Evolutionary conservation across 176 grass and related monocot species (phyloP).

Genomic region (Triticum dicoccoides): DNA sequence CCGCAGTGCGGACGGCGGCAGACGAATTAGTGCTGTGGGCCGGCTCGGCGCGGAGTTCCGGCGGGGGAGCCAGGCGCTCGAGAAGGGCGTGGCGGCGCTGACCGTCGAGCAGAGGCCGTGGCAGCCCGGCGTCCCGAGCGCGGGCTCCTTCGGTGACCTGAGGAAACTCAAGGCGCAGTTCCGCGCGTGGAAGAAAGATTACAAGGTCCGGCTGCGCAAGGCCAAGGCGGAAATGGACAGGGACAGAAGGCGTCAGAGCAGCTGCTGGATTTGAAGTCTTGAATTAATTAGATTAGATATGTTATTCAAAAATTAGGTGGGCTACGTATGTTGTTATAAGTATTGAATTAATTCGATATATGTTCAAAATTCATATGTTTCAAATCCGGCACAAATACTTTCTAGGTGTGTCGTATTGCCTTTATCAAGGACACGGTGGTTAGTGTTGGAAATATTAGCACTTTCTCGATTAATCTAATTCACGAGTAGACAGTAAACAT

Average conservation of each 20-base stretch:
- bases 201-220: constrained; percentile 29
- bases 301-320: not conserved
- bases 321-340: not conserved
- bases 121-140: not conserved
- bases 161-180: constrained; percentile 42
- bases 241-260: constrained; percentile 8
- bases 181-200: constrained; percentile 50
- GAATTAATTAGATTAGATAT: too few species aligned
- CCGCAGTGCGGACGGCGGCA: not conserved
- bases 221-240: constrained; percentile 12
- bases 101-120: not conserved
- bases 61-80: constrained; percentile 30
- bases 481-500: too few species aligned
- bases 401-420: too few species aligned
- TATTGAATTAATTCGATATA: not conserved
- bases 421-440: too few species aligned
- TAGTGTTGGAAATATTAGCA: too few species aligned
- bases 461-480: too few species aligned
- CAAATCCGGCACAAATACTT: too few species aligned
- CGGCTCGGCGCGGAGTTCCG: constrained; percentile 24
- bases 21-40: not conserved
- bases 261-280: constrained; percentile 32
- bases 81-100: not conserved
- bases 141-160: constrained; percentile 10
- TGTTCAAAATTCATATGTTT: too few species aligned